Evolutionary conservation across 306 rosid genomes (phyloP).

Genomic region (Sesbania bispinosa): DNA sequence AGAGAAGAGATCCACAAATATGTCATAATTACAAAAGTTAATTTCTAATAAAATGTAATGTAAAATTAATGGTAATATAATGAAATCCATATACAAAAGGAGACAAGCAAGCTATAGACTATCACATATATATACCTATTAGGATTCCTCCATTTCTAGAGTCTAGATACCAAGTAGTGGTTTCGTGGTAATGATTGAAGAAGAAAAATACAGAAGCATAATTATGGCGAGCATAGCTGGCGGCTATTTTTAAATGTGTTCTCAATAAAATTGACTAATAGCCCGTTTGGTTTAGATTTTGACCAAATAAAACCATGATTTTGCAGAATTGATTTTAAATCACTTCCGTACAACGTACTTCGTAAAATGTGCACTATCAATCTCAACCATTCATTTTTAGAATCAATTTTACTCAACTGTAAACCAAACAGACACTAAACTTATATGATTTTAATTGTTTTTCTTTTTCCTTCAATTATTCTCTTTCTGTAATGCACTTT

Average conservation of each 20-base stretch:
- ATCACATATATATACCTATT: not conserved
- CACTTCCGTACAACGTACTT: too few relatives aligned
- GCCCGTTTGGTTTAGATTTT: too few relatives aligned
- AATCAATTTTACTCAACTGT: too few relatives aligned
- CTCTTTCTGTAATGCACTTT: not conserved
- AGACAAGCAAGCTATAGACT: not conserved
- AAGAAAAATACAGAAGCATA: not conserved
- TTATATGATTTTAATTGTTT: not conserved
- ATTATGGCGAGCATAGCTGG: not conserved
- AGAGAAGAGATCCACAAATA: not conserved
- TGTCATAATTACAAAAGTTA: not conserved
- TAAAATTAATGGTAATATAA: not conserved
- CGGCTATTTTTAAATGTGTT: not conserved
- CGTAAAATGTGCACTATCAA: too few relatives aligned
- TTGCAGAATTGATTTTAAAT: too few relatives aligned
- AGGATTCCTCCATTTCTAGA: slow-evolving; percentile 9
- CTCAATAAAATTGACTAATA: not conserved
- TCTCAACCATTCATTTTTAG: too few relatives aligned
- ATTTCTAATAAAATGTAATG: not conserved
- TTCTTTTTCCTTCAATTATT: not conserved
- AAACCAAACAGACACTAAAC: too few relatives aligned
- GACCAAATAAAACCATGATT: too few relatives aligned
- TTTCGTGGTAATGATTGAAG: slow-evolving; percentile 7
- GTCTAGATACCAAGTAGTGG: slow-evolving; percentile 11
- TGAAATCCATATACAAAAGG: not conserved